Conservation (phyloP, 805 yeast species). For the Saturnispora sanitii region DNA sequence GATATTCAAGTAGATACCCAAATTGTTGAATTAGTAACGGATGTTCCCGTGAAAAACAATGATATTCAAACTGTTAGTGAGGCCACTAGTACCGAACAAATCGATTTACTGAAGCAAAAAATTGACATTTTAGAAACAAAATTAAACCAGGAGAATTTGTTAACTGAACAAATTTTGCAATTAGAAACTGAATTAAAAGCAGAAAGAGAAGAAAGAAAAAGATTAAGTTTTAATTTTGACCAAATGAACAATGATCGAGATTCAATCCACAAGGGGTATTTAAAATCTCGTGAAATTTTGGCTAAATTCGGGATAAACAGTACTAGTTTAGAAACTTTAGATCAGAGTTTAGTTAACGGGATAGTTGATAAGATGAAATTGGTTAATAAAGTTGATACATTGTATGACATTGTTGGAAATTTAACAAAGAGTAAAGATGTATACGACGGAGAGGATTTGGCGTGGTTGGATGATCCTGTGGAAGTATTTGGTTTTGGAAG, state of each 20-base stretch:
- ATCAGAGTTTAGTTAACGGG: conserved; percentile 8
- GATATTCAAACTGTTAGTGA: neutral
- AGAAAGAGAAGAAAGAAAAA: neutral
- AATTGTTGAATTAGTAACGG: neutral
- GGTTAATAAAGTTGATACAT: conserved; percentile 8
- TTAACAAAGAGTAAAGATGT: neutral
- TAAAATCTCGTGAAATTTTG: neutral
- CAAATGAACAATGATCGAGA: neutral
- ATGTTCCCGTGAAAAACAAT: neutral
- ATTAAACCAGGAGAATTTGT: conserved; percentile 13
- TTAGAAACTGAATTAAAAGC: neutral
- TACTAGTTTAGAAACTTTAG: neutral
- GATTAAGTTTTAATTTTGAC: neutral
- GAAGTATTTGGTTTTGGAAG: no score
- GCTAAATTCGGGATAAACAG: conserved; percentile 7
- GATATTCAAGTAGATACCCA: neutral
- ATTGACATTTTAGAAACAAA: conserved; percentile 33
- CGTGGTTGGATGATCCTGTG: neutral
- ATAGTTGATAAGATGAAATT: conserved; percentile 8
- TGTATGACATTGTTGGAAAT: conserved; percentile 10
- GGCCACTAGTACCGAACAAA: neutral
- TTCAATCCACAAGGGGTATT: neutral
- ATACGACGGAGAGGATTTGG: neutral
- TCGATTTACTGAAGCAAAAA: conserved; percentile 33
- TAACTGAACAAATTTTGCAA: conserved; percentile 4